Conservation (phyloP, 495 filamentous ascomycete genomes). For the Penicillium cinerascens region DNA sequence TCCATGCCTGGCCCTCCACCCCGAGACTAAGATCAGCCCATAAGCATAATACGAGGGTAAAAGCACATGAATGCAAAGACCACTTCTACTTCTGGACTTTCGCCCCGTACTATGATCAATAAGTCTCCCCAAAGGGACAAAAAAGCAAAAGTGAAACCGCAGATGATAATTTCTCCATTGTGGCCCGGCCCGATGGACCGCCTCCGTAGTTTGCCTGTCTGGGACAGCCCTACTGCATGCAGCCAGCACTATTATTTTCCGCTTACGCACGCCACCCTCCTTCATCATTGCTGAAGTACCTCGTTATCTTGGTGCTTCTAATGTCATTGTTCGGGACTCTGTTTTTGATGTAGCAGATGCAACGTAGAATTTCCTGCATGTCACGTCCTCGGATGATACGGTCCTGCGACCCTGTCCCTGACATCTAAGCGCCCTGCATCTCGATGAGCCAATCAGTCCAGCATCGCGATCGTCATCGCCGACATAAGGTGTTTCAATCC, state of each 20-base stretch:
- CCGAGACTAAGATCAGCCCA: background rate
- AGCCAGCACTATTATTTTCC: background rate
- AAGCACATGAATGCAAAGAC: background rate
- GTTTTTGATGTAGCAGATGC: background rate
- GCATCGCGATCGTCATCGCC: background rate
- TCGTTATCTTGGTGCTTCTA: background rate
- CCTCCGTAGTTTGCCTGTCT: constrained; percentile 3
- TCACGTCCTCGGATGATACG: background rate
- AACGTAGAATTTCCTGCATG: background rate
- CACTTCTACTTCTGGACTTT: too few relatives aligned
- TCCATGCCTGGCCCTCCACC: background rate
- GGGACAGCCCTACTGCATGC: constrained; percentile 16
- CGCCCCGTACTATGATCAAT: background rate
- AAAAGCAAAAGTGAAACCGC: constrained; percentile 21
- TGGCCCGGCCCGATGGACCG: constrained; percentile 22
- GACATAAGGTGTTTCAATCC: background rate
- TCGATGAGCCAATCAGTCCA: constrained; percentile 7
- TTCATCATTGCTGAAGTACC: background rate
- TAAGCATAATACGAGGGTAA: background rate
- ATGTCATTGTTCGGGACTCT: background rate
- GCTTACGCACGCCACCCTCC: background rate
- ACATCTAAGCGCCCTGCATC: constrained; percentile 6
- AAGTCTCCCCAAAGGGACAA: background rate
- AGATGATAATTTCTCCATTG: constrained; percentile 16
- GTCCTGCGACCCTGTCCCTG: background rate